phyloP scores from a whole-genome alignment of 148 eudicot species.

The Gaultheria prostrata region DNA sequence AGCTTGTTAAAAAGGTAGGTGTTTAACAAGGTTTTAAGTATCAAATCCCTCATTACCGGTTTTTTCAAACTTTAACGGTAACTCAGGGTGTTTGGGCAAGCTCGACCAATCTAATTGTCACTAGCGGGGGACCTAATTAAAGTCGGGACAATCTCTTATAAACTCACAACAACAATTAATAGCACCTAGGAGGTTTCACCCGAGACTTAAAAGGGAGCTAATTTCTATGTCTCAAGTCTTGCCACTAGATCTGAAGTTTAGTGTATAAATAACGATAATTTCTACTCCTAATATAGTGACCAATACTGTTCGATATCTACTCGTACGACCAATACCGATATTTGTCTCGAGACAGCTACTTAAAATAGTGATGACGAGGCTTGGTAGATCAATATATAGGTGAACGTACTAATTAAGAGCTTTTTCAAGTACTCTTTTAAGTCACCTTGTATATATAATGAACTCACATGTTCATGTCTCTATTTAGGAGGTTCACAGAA shows the following conservation, averaged over 20 bases:
- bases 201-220: neutral
- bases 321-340: neutral
- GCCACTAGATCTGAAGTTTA: neutral
- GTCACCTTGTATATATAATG: conserved; percentile 13
- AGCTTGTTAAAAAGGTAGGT: neutral
- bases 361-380: neutral
- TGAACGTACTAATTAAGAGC: conserved; percentile 10
- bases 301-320: no score
- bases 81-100: neutral
- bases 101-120: neutral
- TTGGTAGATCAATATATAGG: neutral
- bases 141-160: neutral
- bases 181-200: neutral
- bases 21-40: neutral
- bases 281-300: no score
- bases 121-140: neutral
- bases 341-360: neutral
- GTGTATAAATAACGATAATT: neutral
- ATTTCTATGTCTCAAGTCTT: neutral
- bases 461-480: conserved; percentile 24
- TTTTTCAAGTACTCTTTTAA: neutral
- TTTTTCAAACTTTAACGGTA: no score
- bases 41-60: no score
- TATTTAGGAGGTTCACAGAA: neutral
- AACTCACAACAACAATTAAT: neutral